These are phyloP conservation scores for Trichoderma aggressivum DNA, from an alignment of 2,329 filamentous ascomycete species.

Conservation along the genomic window DNA sequence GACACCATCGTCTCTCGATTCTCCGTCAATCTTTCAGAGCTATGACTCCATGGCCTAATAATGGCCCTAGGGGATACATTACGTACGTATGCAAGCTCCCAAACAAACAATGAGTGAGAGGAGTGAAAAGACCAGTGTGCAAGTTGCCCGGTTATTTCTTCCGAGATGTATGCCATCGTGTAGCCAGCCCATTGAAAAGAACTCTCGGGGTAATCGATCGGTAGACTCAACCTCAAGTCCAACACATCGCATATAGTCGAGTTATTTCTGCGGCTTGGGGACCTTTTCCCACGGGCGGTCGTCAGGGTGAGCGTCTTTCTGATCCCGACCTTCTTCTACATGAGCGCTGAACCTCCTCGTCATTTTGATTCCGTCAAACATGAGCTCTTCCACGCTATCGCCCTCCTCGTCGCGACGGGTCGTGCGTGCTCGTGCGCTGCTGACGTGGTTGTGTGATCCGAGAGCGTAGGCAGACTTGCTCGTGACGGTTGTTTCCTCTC, in stretches of 20 bases:
- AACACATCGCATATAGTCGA: neutral
- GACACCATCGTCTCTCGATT: neutral
- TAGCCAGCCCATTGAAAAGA: neutral
- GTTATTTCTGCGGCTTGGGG: neutral
- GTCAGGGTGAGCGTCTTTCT: neutral
- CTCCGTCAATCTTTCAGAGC: neutral
- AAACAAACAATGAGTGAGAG: neutral
- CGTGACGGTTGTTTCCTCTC: neutral
- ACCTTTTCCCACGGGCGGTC: neutral
- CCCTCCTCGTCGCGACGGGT: neutral
- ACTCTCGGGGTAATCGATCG: neutral
- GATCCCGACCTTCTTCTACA: neutral
- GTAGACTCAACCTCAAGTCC: neutral
- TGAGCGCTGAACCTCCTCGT: slow-evolving; percentile 1
- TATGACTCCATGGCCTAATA: neutral
- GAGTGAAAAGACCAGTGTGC: neutral
- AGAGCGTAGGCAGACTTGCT: neutral
- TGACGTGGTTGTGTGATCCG: neutral
- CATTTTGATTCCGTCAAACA: neutral
- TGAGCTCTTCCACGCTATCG: neutral
- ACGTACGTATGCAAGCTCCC: neutral
- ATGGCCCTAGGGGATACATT: neutral
- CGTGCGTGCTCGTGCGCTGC: neutral
- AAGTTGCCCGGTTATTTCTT: neutral
- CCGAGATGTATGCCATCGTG: neutral